A percentile compares a stretch with the other conserved stretches of the same genome.
Conservation (phyloP, 176 grass and related monocot genomes). For the Miscanthus lutarioriparius region DNA sequence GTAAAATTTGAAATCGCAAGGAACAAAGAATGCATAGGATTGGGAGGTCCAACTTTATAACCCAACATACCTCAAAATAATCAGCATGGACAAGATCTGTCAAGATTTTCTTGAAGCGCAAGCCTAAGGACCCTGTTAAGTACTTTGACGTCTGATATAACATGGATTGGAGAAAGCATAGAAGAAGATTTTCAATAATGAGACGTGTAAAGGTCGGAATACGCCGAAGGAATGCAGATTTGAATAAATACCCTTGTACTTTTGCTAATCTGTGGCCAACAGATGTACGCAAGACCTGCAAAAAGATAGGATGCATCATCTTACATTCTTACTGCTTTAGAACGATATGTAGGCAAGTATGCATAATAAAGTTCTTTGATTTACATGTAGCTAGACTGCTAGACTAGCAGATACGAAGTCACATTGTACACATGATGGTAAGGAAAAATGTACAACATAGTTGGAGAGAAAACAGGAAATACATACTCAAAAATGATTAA, state of each 20-base stretch:
- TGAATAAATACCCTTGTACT: constrained; percentile 95
- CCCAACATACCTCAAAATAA: constrained; percentile 85
- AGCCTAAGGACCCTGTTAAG: constrained; percentile 75
- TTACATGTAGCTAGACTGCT: background rate
- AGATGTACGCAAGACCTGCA: constrained; percentile 87
- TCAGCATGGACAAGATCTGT: constrained; percentile 87
- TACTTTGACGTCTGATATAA: constrained; percentile 89
- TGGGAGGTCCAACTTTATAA: constrained; percentile 4
- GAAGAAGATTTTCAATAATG: constrained; percentile 88
- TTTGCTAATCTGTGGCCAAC: constrained; percentile 89
- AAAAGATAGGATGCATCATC: constrained; percentile 14
- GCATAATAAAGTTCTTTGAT: background rate
- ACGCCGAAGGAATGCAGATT: constrained; percentile 83
- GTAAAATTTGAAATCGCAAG: background rate
- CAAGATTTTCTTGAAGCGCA: constrained; percentile 95
- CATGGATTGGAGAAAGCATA: constrained; percentile 90
- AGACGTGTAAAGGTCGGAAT: constrained; percentile 73
- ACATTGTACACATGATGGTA: background rate
- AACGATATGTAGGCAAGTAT: background rate
- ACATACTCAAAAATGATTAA: background rate
- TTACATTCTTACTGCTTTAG: background rate
- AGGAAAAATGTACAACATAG: background rate
- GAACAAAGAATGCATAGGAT: background rate
- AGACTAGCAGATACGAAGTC: background rate
- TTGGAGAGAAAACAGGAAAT: background rate